Evolutionary conservation across 2,329 filamentous ascomycete species (phyloP), one percentile per base, ranked within the genome.

Genomic region (Talaromyces amestolkiae): DNA sequence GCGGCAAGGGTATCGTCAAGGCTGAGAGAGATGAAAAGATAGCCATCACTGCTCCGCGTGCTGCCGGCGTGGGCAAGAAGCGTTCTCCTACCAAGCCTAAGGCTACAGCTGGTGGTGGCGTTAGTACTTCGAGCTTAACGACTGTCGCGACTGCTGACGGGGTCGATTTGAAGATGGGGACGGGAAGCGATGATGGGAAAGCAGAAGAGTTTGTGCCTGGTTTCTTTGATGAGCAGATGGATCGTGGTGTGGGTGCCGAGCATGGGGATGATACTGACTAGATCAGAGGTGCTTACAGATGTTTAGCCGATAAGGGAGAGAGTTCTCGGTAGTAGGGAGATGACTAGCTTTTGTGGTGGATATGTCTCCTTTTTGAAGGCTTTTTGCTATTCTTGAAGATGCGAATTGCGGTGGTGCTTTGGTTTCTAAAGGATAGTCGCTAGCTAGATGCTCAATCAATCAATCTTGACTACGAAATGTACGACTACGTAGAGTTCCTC

Each of bases 221-320:
- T 5, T 63, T 63, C 27, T 63, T 63, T 31, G 43, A 45, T 35
- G 61, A 51, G 9, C 17, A 56, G 39, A 63, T 63, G 22, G 47
- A 0, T 41, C 35, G 37, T 43, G 56, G 39, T 45, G 31, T 56
- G 22, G 19, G 24, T 13, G 39, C 8, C n/a, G 33, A 17, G 9
- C 31, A 33, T 5, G 51, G 31, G 11, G 13, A 45, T 37, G 49
- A 43, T 31, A 63, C 27, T 39, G 31, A 37, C 6, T 39, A 54
- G 49, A 31, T 15, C 11, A 7, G 13, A 13, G 9, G 19, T 15
- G n/a, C 5, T 22, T 15, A 22, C n/a, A 4, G n/a, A n/a, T 5
- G 19, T 22, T 19, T 6, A 3, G 31, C n/a, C 51, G 1, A 6
- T 8, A 47, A 7, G 17, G 5, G 17, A 31, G 4, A 31, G 27